phyloP scores from a whole-genome alignment of 2,329 filamentous ascomycete genomes.

The Xylariaceae sp. region DNA sequence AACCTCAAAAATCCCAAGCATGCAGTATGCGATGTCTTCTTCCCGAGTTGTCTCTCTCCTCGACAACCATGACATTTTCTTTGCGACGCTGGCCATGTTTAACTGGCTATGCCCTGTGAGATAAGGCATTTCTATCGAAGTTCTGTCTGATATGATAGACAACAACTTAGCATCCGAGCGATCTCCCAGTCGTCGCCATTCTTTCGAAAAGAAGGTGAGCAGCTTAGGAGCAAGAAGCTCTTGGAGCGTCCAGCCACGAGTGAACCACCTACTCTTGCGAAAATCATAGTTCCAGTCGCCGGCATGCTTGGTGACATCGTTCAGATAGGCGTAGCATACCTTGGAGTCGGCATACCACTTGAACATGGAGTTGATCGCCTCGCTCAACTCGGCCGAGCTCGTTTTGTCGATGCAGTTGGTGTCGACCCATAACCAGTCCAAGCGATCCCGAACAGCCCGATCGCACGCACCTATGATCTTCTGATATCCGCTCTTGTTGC shows the following conservation, averaged over 20 bases:
- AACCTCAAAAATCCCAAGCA: conserved; percentile 5
- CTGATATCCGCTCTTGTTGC: not conserved
- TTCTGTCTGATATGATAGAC: not conserved
- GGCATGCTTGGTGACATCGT: conserved; percentile 1
- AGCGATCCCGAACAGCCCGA: not conserved
- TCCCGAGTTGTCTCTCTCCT: not conserved
- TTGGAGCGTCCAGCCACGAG: conserved; percentile 8
- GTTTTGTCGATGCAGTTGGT: conserved; percentile 12
- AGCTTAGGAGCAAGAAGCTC: conserved; percentile 8
- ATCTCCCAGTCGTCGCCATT: not conserved
- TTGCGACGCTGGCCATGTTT: conserved; percentile 1
- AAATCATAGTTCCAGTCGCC: not conserved
- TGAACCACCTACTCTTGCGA: conserved; percentile 3
- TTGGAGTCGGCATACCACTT: conserved; percentile 3
- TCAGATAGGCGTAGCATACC: conserved; percentile 6
- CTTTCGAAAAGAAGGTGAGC: not conserved
- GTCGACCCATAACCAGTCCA: conserved; percentile 4
- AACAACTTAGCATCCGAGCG: not conserved
- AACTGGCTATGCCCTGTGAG: not conserved
- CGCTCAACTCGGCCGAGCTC: not conserved
- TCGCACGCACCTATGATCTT: conserved; percentile 2
- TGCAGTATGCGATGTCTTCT: conserved; percentile 8
- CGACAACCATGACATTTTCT: conserved; percentile 9
- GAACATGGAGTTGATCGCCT: conserved; percentile 10
- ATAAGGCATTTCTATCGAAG: not conserved